Percentiles rank a stretch among this genome's conserved stretches.
Evolutionary conservation across 1,284 basidiomycete genomes (phyloP).

Genomic region (Cutaneotrichosporon daszewskae): DNA sequence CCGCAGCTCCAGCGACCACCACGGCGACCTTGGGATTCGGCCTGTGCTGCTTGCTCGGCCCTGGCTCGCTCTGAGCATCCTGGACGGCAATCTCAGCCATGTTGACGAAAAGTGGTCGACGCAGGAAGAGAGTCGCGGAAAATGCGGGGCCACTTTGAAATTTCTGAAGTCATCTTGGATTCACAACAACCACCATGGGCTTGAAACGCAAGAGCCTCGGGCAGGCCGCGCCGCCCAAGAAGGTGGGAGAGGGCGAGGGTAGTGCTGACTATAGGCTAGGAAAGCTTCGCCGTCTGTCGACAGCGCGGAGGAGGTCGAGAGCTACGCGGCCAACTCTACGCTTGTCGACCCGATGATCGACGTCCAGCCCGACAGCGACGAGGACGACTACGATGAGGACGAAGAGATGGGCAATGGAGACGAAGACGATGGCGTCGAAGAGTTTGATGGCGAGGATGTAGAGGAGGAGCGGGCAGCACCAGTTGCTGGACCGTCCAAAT

Average conservation of each 20-base stretch:
- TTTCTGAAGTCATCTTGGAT: constrained; percentile 4
- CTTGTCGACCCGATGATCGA: constrained; percentile 23
- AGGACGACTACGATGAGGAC: constrained; percentile 20
- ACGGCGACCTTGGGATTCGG: constrained; percentile 36
- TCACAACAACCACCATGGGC: constrained; percentile 13
- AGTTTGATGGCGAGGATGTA: constrained; percentile 27
- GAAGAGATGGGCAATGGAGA: constrained; percentile 25
- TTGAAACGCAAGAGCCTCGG: constrained; percentile 14
- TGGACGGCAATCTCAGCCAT: no score
- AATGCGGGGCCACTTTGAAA: constrained; percentile 17
- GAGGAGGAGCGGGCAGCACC: constrained; percentile 32
- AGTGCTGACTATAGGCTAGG: constrained; percentile 7
- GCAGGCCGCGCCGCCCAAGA: constrained; percentile 4
- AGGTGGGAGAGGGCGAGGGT: constrained; percentile 5
- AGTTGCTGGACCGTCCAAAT: constrained; percentile 25
- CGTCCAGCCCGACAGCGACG: constrained; percentile 12
- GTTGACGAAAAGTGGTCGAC: neutral
- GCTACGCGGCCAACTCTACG: constrained; percentile 11
- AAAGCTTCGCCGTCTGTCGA: constrained; percentile 7
- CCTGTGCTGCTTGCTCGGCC: constrained; percentile 1
- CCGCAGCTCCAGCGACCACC: constrained; percentile 38
- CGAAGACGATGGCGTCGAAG: constrained; percentile 34
- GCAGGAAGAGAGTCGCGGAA: neutral
- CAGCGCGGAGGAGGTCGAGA: constrained; percentile 6
- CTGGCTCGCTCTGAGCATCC: no score